These are phyloP conservation scores for Austroboletus novae-zelandiae DNA, from an alignment of 1,284 basidiomycete species.

Conservation along the genomic window DNA sequence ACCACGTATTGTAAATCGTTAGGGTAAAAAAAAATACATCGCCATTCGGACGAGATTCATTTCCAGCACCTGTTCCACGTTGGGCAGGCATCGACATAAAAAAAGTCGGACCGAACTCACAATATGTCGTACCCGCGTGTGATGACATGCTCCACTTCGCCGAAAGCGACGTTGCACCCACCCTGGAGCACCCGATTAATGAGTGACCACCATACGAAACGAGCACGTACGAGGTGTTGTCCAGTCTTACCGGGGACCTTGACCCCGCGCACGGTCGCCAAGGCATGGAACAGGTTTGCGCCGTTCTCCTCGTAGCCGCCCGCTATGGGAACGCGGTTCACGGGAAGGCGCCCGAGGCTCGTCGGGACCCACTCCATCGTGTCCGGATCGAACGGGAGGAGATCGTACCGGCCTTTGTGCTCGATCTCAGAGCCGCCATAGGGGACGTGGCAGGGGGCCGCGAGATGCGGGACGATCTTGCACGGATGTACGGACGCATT, in stretches of 20 bases:
- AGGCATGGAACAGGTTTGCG: slow-evolving; percentile 52
- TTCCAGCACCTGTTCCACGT: not conserved
- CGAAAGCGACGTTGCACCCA: slow-evolving; percentile 43
- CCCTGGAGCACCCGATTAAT: slow-evolving; percentile 30
- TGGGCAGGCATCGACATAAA: not conserved
- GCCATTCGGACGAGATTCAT: not conserved
- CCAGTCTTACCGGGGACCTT: slow-evolving; percentile 72
- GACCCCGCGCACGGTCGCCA: slow-evolving; percentile 46
- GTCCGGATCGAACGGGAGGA: slow-evolving; percentile 61
- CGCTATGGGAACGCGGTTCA: slow-evolving; percentile 48
- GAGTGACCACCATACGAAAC: slow-evolving; percentile 10
- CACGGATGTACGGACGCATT: slow-evolving; percentile 70
- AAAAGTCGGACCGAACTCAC: slow-evolving; percentile 36
- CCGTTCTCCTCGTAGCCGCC: slow-evolving; percentile 50
- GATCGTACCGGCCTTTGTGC: slow-evolving; percentile 65
- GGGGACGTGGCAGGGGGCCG: slow-evolving; percentile 52
- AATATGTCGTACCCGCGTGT: slow-evolving; percentile 54
- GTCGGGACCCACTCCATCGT: slow-evolving; percentile 72
- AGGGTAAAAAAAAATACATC: slow-evolving; percentile 2
- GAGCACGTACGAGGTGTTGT: slow-evolving; percentile 41
- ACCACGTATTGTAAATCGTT: slow-evolving; percentile 4
- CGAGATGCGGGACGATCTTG: slow-evolving; percentile 65
- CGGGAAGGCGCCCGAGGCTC: slow-evolving; percentile 56
- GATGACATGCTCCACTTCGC: slow-evolving; percentile 41
- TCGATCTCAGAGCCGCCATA: slow-evolving; percentile 60